Evolutionary conservation across 805 yeast species (phyloP), one percentile per base, ranked within the genome.

Genomic region (Candida bentonensis): DNA sequence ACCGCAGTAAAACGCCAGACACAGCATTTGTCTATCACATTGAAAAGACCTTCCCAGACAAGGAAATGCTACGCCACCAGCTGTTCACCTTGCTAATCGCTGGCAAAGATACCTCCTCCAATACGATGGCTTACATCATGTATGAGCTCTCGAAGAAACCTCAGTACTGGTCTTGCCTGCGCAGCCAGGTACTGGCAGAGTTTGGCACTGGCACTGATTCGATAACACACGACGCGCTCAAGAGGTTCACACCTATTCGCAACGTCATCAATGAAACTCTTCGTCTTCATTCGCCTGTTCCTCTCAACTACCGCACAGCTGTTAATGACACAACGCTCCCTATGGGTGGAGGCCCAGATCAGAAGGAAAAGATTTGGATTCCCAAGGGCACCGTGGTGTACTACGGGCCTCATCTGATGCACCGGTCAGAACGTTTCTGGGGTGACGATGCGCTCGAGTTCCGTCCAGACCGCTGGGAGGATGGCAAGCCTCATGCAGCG

Each of bases 201-300:
- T 67, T 65, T 21, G 65, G 63, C 15, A 62, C 67, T 23, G 49
- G 47, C 4, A 59, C 52, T 23, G 49, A 47, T 7, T 51, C 48
- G 22, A 49, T 62, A 41, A 61, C 69, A 15, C 72, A 70, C 47
- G 76, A 71, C 56, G 57, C 68, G n/a, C 64, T 73, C 48, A 73
- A 73, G 61, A 65, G 63, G 51, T 64, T 70, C 53, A 67, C 64
- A 51, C 68, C 69, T 54, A 61, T 73, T 51, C 69, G 66, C 53
- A 63, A 65, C 44, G 70, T 72, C 43, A 49, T 73, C 42, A 69
- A 68, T 49, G 78, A 73, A 57, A 59, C 63, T 2, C 64, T 73
- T 49, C 67, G 78, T 44, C 53, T 73, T 49, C 72, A 70, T 51
- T 76, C 78, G 3, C 62, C 72, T 25, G 77, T 73, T 25, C 77